Conservation (phyloP, 805 yeast genomes). For the Barnettozyma botsteinii region DNA sequence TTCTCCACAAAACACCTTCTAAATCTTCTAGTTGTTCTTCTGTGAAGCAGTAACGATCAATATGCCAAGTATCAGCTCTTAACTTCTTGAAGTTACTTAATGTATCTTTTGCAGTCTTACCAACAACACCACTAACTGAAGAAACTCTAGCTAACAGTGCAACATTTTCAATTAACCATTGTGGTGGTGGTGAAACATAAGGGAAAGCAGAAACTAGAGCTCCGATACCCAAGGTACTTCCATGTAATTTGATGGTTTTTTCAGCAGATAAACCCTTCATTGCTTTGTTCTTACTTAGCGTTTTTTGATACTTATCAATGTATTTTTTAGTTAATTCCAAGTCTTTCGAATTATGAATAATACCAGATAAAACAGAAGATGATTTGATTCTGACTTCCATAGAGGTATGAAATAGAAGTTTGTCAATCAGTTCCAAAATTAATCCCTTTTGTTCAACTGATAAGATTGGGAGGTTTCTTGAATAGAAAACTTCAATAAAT, state of each 20-base stretch:
- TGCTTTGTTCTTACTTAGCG: conserved; percentile 23
- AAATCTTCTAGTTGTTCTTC: conserved; percentile 79
- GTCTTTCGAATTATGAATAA: conserved; percentile 52
- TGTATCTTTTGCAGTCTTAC: conserved; percentile 75
- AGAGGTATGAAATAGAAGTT: conserved; percentile 53
- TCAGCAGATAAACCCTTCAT: conserved; percentile 33
- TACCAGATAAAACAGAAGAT: conserved; percentile 68
- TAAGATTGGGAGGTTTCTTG: conserved; percentile 58
- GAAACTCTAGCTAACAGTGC: conserved; percentile 66
- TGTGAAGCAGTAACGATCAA: conserved; percentile 70
- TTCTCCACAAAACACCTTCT: conserved; percentile 91
- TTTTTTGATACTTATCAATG: conserved; percentile 23
- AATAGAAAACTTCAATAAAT: conserved; percentile 64
- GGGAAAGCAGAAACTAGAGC: conserved; percentile 88
- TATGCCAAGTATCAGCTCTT: conserved; percentile 94
- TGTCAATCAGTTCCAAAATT: conserved; percentile 47
- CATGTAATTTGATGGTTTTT: conserved; percentile 56
- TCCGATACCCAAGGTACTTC: conserved; percentile 84
- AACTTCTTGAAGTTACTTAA: conserved; percentile 84
- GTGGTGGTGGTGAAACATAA: conserved; percentile 84
- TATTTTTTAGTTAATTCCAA: conserved; percentile 38
- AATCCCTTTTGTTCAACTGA: conserved; percentile 38
- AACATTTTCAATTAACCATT: conserved; percentile 77
- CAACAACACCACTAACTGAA: conserved; percentile 70
- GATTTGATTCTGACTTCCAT: conserved; percentile 74